Evolutionary conservation across 257 asterid species (phyloP), one percentile per base, ranked within the genome.

Genomic region (Solanum lycopersicoides): DNA sequence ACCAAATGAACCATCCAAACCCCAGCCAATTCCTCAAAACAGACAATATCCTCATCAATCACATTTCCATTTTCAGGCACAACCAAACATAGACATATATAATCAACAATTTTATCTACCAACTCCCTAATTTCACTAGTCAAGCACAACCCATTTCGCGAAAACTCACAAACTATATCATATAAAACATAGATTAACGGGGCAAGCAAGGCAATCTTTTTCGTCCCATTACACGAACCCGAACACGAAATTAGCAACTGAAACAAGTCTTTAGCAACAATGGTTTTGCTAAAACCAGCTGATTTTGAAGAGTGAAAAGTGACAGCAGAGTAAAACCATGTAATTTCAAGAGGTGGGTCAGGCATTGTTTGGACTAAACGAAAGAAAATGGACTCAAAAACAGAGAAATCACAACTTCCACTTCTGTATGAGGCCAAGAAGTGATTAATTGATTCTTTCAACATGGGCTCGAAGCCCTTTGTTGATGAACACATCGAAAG

Each of bases 241-340:
- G 98, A 93, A 80, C 97, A 93, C 6, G 95, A 92, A 86, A 89
- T 90, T 34, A 94, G 88, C 15, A 95, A 87, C 86, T 91, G 95
- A 72, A 96, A 88, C 93, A 94, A 86, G 89, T 96, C 98, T 56
- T 92, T 94, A n/a, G 93, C 94, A 53, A 90, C 44, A 79, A 89
- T 89, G 65, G 82, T 86, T 83, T 76, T 65, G n/a, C 28, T 83
- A 9, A 53, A 89, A 25, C 89, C 89, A 90, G 90, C 86, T 71
- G 88, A 88, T 88, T 89, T 95, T 4, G 97, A 93, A 30, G 92
- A 73, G 84, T 95, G 95, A 65, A 87, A 92, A 18, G 97, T 92
- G 25, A 93, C 90, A 3, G 99, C 97, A 4, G 98, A 92, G 94
- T 96, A 95, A 86, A 96, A 96, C 99, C 98, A 96, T 66, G 95